Evolutionary conservation across 257 asterid genomes (phyloP), one percentile per base, ranked within the genome.

Genomic region (Rhazya stricta): DNA sequence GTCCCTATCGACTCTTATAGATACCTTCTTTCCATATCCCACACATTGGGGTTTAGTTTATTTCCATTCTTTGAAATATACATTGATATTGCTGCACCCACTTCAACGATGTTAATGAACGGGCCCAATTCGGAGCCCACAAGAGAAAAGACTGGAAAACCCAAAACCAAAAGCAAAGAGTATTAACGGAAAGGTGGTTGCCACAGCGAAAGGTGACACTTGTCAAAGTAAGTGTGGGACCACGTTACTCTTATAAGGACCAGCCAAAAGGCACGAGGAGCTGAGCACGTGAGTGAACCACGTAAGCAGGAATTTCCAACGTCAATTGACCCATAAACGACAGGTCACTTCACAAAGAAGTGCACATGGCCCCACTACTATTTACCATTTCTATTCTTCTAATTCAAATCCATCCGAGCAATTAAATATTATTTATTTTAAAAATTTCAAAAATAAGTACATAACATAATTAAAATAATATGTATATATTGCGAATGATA

Each of bases 241-340:
- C 69, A 75, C 78, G 84, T 71, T 72, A 53, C 78, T 25, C 61
- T 10, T 32, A 75, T 30, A 21, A 79, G 67, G 79, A 76, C 86
- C 84, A 74, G 72, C 72, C 80, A 60, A 71, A 77, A 46, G 34
- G 32, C 62, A 60, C 50, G 61, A 74, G 72, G 72, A 74, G 58
- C 37, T 51, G 21, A 63, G 78, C 87, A 84, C 82, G 83, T 84
- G 86, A 79, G 69, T n/a, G 6, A 2, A 79, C 69, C 81, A 80
- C 82, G 67, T 73, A 67, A 76, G 76, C 45, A 41, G 30, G 51
- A 36, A 69, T 72, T 72, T 71, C 60, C 46, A 80, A 53, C 39
- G 36, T 42, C 36, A 12, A 51, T 73, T 45, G 75, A 74, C 72
- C 75, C 76, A 41, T 69, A 57, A 58, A 66, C 42, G 74, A 72